Evolutionary conservation across 306 rosid species (phyloP), one percentile per base, ranked within the genome.

Genomic region (Dryas alaskensis): DNA sequence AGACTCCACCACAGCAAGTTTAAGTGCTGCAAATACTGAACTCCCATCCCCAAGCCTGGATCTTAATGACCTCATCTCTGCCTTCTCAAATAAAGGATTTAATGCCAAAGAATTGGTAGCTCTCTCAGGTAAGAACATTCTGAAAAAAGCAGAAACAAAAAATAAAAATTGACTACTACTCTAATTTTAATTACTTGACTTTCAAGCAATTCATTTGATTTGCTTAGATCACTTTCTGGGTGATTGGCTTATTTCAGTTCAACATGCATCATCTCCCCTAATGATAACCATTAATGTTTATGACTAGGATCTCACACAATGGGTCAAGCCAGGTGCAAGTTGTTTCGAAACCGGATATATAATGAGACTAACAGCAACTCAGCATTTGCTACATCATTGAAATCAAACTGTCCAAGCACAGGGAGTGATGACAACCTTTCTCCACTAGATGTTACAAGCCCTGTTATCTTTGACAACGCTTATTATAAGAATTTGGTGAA

Each of bases 1-100:
- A 80, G 96, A 90, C 78, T 85, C 96, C 39, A 84, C 87, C 1
- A 88, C 85, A 4, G 92, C 92, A 75, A 90, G 92, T 65, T 83
- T 81, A 65, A 82, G 83, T 69, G 80, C 76, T 11, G 96, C 93
- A 78, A 88, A 87, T 45, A 71, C 49, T 3, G 85, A 90, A 54
- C 76, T 90, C 9, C 93, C 93, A 53, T 88, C 93, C 44, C 93
- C 93, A 51, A 73, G 73, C 12, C 68, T 86, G 76, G 77, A 87
- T 79, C 86, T 88, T 10, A 70, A 59, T 54, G 85, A 64, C 73
- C 87, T 86, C 17, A 77, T 85, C 7, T 43, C 90, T 62, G 54
- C 81, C 10, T 90, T 90, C 71, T 81, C 88, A 50, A 76, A 73
- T 1, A 88, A 88, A 77, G 96, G 93, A 10, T 90, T 90, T 43